These are phyloP conservation scores for Pterocarpus macrocarpus DNA, from an alignment of 306 rosid genomes.

Conservation along the genomic window DNA sequence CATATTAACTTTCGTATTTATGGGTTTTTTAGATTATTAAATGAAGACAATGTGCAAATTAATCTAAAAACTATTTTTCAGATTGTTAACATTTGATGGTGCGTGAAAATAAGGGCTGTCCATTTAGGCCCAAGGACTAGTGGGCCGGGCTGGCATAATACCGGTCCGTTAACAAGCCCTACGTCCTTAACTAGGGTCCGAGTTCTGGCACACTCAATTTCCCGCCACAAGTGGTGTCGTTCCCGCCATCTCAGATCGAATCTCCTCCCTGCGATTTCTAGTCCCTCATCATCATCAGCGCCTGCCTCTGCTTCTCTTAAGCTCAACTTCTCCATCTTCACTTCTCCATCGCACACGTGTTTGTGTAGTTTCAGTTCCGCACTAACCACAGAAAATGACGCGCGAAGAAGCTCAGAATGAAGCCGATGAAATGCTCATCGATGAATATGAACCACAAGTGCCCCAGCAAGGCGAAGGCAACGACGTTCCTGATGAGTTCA, in stretches of 20 bases:
- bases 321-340: no score
- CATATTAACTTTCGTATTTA: no score
- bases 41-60: no score
- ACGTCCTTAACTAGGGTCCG: no score
- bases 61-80: no score
- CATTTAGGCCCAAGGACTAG: no score
- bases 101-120: no score
- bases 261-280: neutral
- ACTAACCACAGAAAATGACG: neutral
- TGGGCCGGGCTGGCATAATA: no score
- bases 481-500: slow-evolving; percentile 35
- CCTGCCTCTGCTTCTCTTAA: no score
- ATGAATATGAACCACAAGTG: slow-evolving; percentile 33
- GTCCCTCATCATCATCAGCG: neutral
- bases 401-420: slow-evolving; percentile 51
- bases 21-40: no score
- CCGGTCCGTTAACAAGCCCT: no score
- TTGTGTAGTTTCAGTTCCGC: neutral
- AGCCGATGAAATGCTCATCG: slow-evolving; percentile 59
- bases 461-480: neutral
- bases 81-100: no score
- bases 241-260: slow-evolving; percentile 17
- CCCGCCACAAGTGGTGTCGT: neutral
- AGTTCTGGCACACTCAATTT: neutral
- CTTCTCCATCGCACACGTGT: neutral